These are phyloP conservation scores for Coemansia sp. DNA, from an alignment of 192 early-diverging fungal genomes.

Conservation along the genomic window DNA sequence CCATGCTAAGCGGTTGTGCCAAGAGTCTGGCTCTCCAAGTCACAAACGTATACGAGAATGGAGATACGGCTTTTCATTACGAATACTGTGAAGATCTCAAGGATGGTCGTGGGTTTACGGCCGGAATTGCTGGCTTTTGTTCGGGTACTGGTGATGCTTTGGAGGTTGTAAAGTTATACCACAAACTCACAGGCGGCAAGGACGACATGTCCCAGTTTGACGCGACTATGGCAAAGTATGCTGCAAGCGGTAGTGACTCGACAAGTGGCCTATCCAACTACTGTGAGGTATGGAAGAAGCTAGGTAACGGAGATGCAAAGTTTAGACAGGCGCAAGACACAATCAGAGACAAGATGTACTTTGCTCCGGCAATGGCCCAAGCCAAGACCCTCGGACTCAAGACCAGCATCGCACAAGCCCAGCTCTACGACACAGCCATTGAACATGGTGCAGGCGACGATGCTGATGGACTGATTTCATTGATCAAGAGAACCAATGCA, in stretches of 20 bases:
- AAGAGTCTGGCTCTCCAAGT: constrained; percentile 35
- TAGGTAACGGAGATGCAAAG: constrained; percentile 38
- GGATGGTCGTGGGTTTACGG: constrained; percentile 43
- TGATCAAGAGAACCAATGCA: constrained; percentile 33
- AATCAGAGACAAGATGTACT: constrained; percentile 48
- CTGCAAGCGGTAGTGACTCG: constrained; percentile 21
- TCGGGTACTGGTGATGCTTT: constrained; percentile 58
- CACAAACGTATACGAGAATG: constrained; percentile 46
- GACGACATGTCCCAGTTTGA: constrained; percentile 49
- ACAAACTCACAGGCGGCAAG: constrained; percentile 30
- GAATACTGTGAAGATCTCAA: constrained; percentile 44
- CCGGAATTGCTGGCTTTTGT: constrained; percentile 47
- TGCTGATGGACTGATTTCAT: constrained; percentile 33
- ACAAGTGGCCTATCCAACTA: constrained; percentile 52
- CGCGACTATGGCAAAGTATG: constrained; percentile 23
- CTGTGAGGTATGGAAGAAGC: constrained; percentile 52
- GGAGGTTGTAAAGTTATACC: constrained; percentile 53
- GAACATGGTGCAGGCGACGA: constrained; percentile 48
- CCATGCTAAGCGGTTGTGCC: constrained; percentile 33
- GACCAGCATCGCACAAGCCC: constrained; percentile 42
- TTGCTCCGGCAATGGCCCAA: constrained; percentile 29
- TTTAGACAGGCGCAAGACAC: constrained; percentile 53
- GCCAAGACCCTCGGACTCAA: constrained; percentile 43
- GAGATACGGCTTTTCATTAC: constrained; percentile 41
- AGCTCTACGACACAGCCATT: constrained; percentile 60